Base-by-base conservation (phyloP, 257 asterid species). In the Leptodermis oblonga region DNA sequence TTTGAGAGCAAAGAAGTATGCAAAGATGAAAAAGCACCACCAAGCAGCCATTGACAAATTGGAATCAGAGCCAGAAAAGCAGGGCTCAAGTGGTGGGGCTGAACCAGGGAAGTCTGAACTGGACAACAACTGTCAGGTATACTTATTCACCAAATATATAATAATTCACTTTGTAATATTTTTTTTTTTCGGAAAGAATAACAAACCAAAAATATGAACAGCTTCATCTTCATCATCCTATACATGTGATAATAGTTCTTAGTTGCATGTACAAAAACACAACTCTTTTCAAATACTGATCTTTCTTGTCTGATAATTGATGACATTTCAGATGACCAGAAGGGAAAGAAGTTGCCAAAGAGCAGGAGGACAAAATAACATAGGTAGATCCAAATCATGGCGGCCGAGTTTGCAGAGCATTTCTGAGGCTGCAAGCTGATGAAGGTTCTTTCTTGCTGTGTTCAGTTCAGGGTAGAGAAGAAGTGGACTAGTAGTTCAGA, bases 1-100 rank as follows among this genome's bases (percentile, higher is more conserved):
- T 59, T 71, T 92, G 52, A 81, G 84, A 81, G 96, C 97, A 2
- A 92, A 89, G 83, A 88, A 79, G 77, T 77, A 84, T 79, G 96
- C 92, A 68, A 92, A 88, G 84, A 85, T 80, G 92, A 84, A 78
- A 84, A 85, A 65, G 73, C 82, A 46, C 54, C 25, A 58, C 34
- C 42, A 77, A 17, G 87, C 83, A 52, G 66, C 85, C 0, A 74
- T 72, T 33, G 78, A 79, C 51, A 73, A 69, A 54, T 52, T 85
- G 73, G 80, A 68, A 56, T 69, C 62, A 26, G 77, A 52, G 64
- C 63, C 79, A 41, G 87, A 79, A 34, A 76, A 71, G 68, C 62
- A 62, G 55, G 53, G 55, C 55, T 79, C 84, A 70, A 67, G 61
- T 9, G 53, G 76, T 58, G 74, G 75, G 65, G 36, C 55, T 59